Evolutionary conservation across 495 filamentous ascomycete genomes (phyloP).

Genomic region (Lichenothelia convexa): DNA sequence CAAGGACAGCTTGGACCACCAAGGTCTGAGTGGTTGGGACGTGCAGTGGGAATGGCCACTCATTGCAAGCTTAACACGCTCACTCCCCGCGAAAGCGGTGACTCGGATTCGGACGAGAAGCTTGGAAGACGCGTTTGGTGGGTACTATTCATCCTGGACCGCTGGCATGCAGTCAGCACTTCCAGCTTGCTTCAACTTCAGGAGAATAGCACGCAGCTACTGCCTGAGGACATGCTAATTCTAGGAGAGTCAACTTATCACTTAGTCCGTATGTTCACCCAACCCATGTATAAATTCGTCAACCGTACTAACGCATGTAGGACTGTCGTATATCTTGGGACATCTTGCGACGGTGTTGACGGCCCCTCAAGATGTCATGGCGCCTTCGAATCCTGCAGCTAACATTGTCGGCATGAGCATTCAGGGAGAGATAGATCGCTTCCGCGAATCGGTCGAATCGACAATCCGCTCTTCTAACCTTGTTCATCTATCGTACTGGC

Average conservation of each 20-base stretch:
- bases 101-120: slow-evolving; percentile 47
- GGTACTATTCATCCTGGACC: slow-evolving; percentile 50
- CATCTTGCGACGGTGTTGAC: slow-evolving; percentile 24
- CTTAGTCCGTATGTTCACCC: background rate
- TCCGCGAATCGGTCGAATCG: slow-evolving; percentile 27
- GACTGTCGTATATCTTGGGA: slow-evolving; percentile 27
- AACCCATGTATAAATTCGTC: too few species aligned
- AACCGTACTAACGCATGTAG: too few species aligned
- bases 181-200: slow-evolving; percentile 38
- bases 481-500: slow-evolving; percentile 57
- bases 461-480: slow-evolving; percentile 24
- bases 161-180: slow-evolving; percentile 56
- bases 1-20: slow-evolving; percentile 18
- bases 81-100: background rate
- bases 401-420: slow-evolving; percentile 20
- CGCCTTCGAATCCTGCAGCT: slow-evolving; percentile 10
- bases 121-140: slow-evolving; percentile 59
- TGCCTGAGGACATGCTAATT: slow-evolving; percentile 43
- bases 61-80: background rate
- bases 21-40: slow-evolving; percentile 28
- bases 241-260: slow-evolving; percentile 43
- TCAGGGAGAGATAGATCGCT: slow-evolving; percentile 29
- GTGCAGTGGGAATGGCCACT: slow-evolving; percentile 26
- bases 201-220: slow-evolving; percentile 41
- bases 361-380: slow-evolving; percentile 22